Evolutionary conservation across 331 rosid species (phyloP), one percentile per base, ranked within the genome.

Genomic region (Rosa hybrid): DNA sequence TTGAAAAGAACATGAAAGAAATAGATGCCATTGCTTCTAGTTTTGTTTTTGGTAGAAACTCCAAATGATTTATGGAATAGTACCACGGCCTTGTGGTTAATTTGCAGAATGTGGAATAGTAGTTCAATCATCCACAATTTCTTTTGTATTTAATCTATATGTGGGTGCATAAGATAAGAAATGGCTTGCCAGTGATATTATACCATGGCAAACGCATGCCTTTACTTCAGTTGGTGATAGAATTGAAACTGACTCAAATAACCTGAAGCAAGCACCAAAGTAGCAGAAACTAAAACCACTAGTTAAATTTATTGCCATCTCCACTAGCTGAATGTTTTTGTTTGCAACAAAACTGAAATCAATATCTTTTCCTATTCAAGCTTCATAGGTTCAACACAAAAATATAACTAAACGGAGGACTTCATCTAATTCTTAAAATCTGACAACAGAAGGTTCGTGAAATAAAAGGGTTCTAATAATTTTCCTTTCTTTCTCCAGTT

Each of bases 211-310:
- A 8, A 59, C 65, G 3, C 14, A 25, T 25, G 4, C 14, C 97
- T 21, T 84, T 94, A 2, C 91, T 94, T 44, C 91, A 91, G 84
- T 84, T 91, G 79, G 97, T 94, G 67, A 90, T 94, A 0, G 98
- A 91, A 86, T 84, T 94, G 84, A 92, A 30, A 30, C 34, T 2
- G 34, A 60, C 39, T 60, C 25, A 4, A 27, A 60, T 23, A 60
- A 60, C 38, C 68, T 9, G 8, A 60, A 25, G 23, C 25, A 56
- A 56, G 4, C 62, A 56, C 10, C 62, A n/a, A 23, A 20, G 27
- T 8, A 8, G 5, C 7, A 7, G 62, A 56, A 56, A 20, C 17
- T 30, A 30, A 25, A 27, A 12, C 5, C 23, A 20, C 62, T 20
- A 20, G 6, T 18, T 4, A 20, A 1, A 2, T 54, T 54, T 54